Conservation (phyloP, 768 basidiomycete species). For the Hericium coralloides region DNA sequence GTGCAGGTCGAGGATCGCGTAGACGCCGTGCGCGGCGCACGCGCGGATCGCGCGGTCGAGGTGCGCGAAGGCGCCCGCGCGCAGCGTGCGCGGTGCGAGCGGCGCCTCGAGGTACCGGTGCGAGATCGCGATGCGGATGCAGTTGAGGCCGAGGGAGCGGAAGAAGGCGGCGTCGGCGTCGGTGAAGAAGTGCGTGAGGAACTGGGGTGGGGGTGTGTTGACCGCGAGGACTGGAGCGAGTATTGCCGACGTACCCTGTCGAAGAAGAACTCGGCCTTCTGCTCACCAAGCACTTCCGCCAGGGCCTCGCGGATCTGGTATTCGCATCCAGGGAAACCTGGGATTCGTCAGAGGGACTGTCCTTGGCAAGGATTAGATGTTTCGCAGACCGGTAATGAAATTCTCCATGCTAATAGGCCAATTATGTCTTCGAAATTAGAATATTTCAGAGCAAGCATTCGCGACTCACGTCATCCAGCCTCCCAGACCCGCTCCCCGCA, state of each 20-base stretch:
- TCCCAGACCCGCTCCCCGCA: slow-evolving; percentile 29
- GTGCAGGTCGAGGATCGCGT: slow-evolving; percentile 35
- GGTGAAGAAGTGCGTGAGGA: slow-evolving; percentile 35
- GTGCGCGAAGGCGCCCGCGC: slow-evolving; percentile 29
- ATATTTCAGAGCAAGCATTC: background rate
- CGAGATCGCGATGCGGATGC: slow-evolving; percentile 27
- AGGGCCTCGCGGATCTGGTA: slow-evolving; percentile 27
- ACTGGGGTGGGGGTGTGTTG: slow-evolving; percentile 16
- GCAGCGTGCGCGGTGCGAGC: slow-evolving; percentile 30
- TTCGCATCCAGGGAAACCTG: slow-evolving; percentile 34
- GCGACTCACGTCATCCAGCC: slow-evolving; percentile 20
- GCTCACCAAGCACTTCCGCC: slow-evolving; percentile 26
- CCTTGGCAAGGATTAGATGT: background rate
- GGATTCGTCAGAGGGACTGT: background rate
- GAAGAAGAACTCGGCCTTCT: slow-evolving; percentile 32
- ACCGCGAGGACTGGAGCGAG: background rate
- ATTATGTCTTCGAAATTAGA: slow-evolving; percentile 21
- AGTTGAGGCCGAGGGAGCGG: slow-evolving; percentile 30
- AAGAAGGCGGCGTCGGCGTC: slow-evolving; percentile 32
- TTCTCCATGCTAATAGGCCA: slow-evolving; percentile 13
- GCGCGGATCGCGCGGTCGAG: slow-evolving; percentile 33
- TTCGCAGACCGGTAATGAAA: slow-evolving; percentile 14
- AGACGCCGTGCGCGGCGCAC: slow-evolving; percentile 31
- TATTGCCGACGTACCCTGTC: slow-evolving; percentile 25
- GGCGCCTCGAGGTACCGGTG: slow-evolving; percentile 28